These are phyloP conservation scores for Rhynchosporium secalis DNA, from an alignment of 2,329 filamentous ascomycete species.

Conservation along the genomic window DNA sequence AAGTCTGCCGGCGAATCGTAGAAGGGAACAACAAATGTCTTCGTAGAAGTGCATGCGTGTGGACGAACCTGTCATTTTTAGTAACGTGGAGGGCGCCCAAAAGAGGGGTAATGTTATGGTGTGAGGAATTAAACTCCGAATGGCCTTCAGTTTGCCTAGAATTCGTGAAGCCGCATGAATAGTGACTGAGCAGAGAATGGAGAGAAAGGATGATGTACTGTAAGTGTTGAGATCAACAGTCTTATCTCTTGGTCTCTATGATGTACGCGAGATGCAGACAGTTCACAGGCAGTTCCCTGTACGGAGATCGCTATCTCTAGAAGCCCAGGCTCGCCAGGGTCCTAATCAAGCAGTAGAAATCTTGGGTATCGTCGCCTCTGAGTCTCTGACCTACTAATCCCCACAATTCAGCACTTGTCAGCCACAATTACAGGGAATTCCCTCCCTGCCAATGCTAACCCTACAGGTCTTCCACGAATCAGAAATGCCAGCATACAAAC, in stretches of 20 bases:
- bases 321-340: not conserved
- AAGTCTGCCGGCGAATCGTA: slow-evolving; percentile 14
- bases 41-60: not conserved
- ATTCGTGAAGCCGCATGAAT: too few relatives aligned
- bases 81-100: slow-evolving; percentile 10
- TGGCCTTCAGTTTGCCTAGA: not conserved
- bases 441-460: not conserved
- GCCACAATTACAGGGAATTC: slow-evolving; percentile 1
- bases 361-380: not conserved
- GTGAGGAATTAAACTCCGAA: slow-evolving; percentile 2
- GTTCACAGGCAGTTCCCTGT: not conserved
- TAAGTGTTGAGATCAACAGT: not conserved
- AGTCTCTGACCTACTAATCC: not conserved
- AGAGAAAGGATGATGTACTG: not conserved
- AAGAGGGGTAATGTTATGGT: slow-evolving; percentile 10
- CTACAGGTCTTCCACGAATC: slow-evolving; percentile 7
- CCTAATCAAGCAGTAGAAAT: not conserved
- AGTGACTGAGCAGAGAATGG: not conserved
- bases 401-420: not conserved
- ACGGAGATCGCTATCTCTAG: slow-evolving; percentile 9
- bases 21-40: slow-evolving; percentile 1
- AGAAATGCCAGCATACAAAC: not conserved
- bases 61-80: not conserved
- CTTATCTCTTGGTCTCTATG: slow-evolving; percentile 5
- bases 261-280: not conserved